Base-by-base conservation (phyloP, 2,329 filamentous ascomycete genomes). In the Nakataea oryzae region DNA sequence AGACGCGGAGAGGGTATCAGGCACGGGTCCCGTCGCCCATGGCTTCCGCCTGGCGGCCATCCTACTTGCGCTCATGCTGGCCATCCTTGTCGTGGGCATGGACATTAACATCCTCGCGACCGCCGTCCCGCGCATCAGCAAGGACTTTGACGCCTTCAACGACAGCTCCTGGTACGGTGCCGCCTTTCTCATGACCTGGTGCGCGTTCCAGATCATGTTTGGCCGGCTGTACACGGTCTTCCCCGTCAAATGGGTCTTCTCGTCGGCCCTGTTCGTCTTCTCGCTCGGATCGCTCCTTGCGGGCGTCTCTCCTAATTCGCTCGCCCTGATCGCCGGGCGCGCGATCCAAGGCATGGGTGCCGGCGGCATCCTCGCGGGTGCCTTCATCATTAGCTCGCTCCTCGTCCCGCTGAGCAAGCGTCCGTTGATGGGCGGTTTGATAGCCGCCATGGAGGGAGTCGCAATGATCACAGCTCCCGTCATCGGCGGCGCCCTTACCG, bases 281-380 rank as follows among this genome's bases (percentile, higher is more conserved):
- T 69, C 73, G 65, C n/a, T 71, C 9, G 72, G 72, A 7, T 69
- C 67, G n/a, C 67, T 75, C 9, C 64, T 74, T 5, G 76, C 74
- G 50, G 80, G 75, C 54, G 70, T 78, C 1, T 76, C 79, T 1
- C 79, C 78, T 0, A 73, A 68, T 4, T 81, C 78, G 24, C 74
- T 74, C 3, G 75, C 76, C 41, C 78, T 84, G 59, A 83, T 84
- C 61, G 71, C 82, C 3, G 81, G 81, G 1, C 74, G 81, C 21
- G 80, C 81, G 26, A 68, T 84, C 58, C 78, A 79, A 26, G 81
- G 81, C 60, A 73, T 82, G 62, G 81, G 81, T 41, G 78, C 77
- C 13, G 79, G 78, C 8, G 80, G 81, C 28, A 69, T 83, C 60
- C 79, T 81, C 61, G 79, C 78, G 1, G 80, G 81, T 24, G 75